Base-by-base conservation (phyloP, 2,329 filamentous ascomycete species). In the Epichloe glyceriae region DNA sequence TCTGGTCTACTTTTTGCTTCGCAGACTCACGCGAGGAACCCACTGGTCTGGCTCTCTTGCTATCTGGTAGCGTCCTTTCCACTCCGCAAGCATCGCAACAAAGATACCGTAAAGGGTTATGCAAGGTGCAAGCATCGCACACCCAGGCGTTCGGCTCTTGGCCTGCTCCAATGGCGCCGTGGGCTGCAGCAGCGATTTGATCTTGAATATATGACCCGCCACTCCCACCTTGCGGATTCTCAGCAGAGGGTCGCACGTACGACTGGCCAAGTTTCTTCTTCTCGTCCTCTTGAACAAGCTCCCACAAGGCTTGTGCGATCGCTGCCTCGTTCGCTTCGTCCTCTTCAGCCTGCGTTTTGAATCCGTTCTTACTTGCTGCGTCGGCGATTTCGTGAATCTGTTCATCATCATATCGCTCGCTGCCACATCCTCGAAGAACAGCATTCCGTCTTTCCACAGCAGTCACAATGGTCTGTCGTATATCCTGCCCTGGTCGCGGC, bases 311-410 rank as follows among this genome's bases (percentile, higher is more conserved):
- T 60, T 90, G 82, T 49, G 88, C 82, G 54, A 95, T 95, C 5
- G 90, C 90, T 22, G 79, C 75, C 51, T 95, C 88, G 59, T 95
- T 94, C 3, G 88, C 90, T 58, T 89, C 84, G 50, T 95, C 88
- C 63, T 94, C 86, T 57, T 94, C 88, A 0, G 88, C 88, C 60
- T 86, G 79, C 0, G 89, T 96, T 53, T 77, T 79, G 70, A 94
- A 91, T 0, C 88, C 87, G 56, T 85, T 85, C 51, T 73, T 73
- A 5, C 80, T 80, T 38, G 83, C 85, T 52, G 70, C 71, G 49
- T 86, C 78, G 15, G 72, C 73, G 38, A 86, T 77, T 45, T 82
- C 76, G 3, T 75, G 75, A 19, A 90, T 79, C 60, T 83, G 78
- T n/a, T 73, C 70, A 44, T 83, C 82, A 54, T 80, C 78, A 45